These are phyloP conservation scores for Clarireedia monteithiana DNA, from an alignment of 2,329 filamentous ascomycete species.

Conservation along the genomic window DNA sequence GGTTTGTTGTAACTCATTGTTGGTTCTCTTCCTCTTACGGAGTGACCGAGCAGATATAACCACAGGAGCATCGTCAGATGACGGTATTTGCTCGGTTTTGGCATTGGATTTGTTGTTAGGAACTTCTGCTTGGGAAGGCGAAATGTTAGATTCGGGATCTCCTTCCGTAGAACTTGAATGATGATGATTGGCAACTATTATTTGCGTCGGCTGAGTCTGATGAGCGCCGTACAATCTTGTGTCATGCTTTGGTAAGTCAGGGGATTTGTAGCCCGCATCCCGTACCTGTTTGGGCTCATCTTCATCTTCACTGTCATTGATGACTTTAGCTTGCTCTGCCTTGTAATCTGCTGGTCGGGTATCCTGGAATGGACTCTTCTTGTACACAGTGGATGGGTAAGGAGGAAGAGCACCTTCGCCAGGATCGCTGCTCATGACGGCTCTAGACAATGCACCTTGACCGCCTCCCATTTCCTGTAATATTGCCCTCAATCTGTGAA, in stretches of 20 bases:
- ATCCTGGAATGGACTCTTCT: background rate
- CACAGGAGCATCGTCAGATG: conserved; percentile 18
- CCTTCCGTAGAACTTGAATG: conserved; percentile 25
- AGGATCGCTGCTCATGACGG: background rate
- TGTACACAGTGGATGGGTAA: background rate
- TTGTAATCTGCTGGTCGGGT: background rate
- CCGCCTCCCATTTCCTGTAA: background rate
- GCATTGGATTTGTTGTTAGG: background rate
- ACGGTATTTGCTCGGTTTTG: background rate
- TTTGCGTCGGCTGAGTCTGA: conserved; percentile 13
- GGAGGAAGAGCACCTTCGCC: background rate
- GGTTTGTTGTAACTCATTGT: conserved; percentile 7
- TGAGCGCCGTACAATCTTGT: background rate
- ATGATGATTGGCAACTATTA: conserved; percentile 11
- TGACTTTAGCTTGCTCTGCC: background rate
- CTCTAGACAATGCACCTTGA: background rate
- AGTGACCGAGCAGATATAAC: conserved; percentile 21
- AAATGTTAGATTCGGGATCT: conserved; percentile 9
- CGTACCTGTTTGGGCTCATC: background rate
- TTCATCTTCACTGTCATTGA: background rate
- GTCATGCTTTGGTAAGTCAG: background rate
- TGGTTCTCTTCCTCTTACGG: conserved; percentile 21
- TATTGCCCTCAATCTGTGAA: background rate
- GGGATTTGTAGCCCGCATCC: background rate
- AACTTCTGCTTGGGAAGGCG: background rate